Evolutionary conservation across 1,139 yeast species (phyloP), one percentile per base, ranked within the genome.

Genomic region (Candida mesenterica): DNA sequence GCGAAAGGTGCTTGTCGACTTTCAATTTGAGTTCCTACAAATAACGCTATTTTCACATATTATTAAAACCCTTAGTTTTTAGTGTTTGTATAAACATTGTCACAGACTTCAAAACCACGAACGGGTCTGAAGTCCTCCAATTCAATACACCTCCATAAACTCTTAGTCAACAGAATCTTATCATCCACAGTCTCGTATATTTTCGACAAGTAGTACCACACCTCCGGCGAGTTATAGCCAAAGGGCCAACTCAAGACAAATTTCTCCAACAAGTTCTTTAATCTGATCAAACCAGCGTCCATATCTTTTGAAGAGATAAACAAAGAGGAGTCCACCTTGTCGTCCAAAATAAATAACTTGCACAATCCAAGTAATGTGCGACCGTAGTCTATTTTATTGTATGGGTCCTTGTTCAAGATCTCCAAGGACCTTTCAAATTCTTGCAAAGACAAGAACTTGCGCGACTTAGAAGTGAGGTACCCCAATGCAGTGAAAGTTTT

Each of bases 401-500:
- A 53, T 7, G 43, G 46, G 9, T 36, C 37, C 20, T 43, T 46
- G 20, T 52, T 50, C 37, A 65, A 50, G 15, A 53, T 45, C 40
- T 79, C 81, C 33, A 88, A 60, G 2, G 92, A 83, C 18, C 72
- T 64, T 55, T 86, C 94, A 54, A 80, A 81, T 50, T 82, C 86
- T 38, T 73, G 75, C 38, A 82, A 59, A 3, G 95, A 80, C 41
- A 72, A 62, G 42, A 67, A 61, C 52, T 70, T 59, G 30, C 68
- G 49, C 22, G 57, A 43, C 43, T 55, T 59, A 24, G 68, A 61
- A 15, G 72, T 66, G 41, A 77, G 64, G 40, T 73, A 57, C 9
- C 90, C 83, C 43, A 79, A 57, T 48, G 76, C 66, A 31, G 79
- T 66, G 49, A 65, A 75, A 6, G 85, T 75, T 45, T 74, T 67